These are phyloP conservation scores for Avena insularis DNA, from an alignment of 176 grass and related monocot genomes.

Conservation along the genomic window DNA sequence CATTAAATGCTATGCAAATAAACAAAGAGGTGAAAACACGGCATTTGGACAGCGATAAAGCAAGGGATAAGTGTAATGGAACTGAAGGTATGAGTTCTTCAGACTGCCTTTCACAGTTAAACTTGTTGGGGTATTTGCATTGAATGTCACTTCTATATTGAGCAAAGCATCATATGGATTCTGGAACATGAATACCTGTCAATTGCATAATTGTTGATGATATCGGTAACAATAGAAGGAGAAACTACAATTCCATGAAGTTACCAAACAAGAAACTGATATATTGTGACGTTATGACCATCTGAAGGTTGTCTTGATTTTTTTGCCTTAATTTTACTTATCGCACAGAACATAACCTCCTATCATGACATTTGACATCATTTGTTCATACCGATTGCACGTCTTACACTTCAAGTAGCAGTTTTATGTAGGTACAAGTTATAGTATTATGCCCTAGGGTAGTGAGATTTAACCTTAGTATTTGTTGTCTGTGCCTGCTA, in stretches of 20 bases:
- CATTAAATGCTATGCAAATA: background rate
- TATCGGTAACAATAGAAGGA: conserved; percentile 14
- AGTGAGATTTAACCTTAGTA: background rate
- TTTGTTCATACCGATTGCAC: background rate
- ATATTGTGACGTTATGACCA: conserved; percentile 16
- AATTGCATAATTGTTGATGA: background rate
- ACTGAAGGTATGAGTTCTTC: conserved; percentile 13
- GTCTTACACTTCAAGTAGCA: background rate
- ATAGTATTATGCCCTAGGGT: background rate
- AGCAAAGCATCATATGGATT: conserved; percentile 13
- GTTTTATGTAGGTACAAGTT: background rate
- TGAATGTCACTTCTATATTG: conserved; percentile 23
- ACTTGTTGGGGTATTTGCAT: background rate
- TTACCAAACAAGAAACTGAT: conserved; percentile 18
- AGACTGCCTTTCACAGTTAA: background rate
- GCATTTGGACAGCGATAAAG: conserved; percentile 3
- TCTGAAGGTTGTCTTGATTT: background rate
- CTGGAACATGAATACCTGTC: background rate
- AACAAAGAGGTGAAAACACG: conserved; percentile 34
- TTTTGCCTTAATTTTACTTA: background rate
- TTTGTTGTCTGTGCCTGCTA: background rate
- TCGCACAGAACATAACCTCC: conserved; percentile 7
- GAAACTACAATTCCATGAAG: background rate
- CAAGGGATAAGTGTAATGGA: background rate
- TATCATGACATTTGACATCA: conserved; percentile 22